Conservation (phyloP, 805 yeast species). For the Clavispora carvajalis region DNA sequence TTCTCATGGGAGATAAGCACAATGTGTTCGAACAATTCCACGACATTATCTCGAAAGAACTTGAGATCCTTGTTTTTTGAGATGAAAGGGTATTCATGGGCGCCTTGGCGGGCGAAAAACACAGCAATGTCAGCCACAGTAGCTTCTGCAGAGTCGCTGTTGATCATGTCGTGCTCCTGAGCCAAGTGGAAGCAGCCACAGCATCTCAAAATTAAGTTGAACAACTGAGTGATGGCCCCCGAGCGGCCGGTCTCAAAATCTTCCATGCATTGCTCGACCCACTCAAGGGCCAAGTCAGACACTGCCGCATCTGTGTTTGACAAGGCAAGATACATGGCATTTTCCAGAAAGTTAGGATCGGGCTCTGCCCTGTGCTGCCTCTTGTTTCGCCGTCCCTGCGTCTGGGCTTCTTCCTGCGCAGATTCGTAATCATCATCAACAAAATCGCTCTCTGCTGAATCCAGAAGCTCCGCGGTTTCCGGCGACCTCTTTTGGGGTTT, state of each 20-base stretch:
- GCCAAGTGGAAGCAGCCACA: conserved; percentile 68
- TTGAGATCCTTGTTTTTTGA: conserved; percentile 45
- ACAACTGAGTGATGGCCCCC: conserved; percentile 50
- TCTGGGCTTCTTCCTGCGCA: neutral
- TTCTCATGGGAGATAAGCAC: conserved; percentile 53
- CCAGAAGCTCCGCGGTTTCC: neutral
- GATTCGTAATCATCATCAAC: neutral
- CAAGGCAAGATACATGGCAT: conserved; percentile 25
- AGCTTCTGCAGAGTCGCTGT: conserved; percentile 63
- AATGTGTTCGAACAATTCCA: conserved; percentile 51
- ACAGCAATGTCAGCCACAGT: conserved; percentile 71
- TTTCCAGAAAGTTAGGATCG: conserved; percentile 16
- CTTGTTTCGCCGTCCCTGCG: neutral
- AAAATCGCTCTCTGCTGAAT: neutral
- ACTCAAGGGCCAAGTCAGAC: conserved; percentile 34
- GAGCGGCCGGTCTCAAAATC: conserved; percentile 12
- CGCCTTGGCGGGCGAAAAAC: conserved; percentile 51
- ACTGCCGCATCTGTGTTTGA: conserved; percentile 26
- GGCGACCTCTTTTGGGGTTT: neutral
- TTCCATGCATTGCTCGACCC: conserved; percentile 29
- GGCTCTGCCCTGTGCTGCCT: conserved; percentile 1
- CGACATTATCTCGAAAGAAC: conserved; percentile 45
- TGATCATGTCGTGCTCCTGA: conserved; percentile 70
- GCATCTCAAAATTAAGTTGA: conserved; percentile 64
- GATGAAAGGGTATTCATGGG: conserved; percentile 65